Conservation (phyloP, 2,329 filamentous ascomycete species). For the Ascocoryne sarcoides region DNA sequence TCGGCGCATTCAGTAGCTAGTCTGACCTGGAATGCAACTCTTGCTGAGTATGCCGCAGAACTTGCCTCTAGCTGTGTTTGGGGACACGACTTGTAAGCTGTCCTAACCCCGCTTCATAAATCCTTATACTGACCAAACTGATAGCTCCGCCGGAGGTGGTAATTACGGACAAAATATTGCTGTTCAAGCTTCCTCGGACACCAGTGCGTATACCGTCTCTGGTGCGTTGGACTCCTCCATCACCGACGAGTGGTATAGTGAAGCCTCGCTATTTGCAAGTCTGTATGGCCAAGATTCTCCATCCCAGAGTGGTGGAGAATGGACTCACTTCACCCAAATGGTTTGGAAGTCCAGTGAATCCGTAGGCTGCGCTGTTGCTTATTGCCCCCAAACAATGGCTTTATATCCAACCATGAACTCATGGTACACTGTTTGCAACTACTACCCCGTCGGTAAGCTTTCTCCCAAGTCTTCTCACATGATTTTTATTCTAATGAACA, state of each 20-base stretch:
- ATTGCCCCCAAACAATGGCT: conserved; percentile 39
- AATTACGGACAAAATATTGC: conserved; percentile 91
- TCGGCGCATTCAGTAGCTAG: conserved; percentile 64
- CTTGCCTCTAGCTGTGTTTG: conserved; percentile 63
- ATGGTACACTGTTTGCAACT: conserved; percentile 10
- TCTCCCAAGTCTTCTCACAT: background rate
- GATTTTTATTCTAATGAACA: background rate
- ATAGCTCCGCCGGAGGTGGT: too few relatives aligned
- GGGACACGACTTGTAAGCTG: conserved; percentile 62
- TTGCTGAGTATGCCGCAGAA: conserved; percentile 54
- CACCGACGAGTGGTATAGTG: conserved; percentile 83
- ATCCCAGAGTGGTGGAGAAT: conserved; percentile 37
- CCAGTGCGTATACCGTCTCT: conserved; percentile 37
- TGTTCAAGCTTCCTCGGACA: conserved; percentile 2
- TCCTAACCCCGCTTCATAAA: too few relatives aligned
- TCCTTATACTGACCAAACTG: too few relatives aligned
- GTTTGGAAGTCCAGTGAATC: conserved; percentile 56
- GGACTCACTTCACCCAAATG: conserved; percentile 61
- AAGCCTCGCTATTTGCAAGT: conserved; percentile 46
- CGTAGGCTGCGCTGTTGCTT: conserved; percentile 53
- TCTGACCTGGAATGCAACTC: conserved; percentile 55
- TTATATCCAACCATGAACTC: background rate
- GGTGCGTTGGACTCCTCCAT: conserved; percentile 47
- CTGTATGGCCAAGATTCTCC: conserved; percentile 52
- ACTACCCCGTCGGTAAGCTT: conserved; percentile 7